Conservation (phyloP, 1,284 basidiomycete species). For the Pseudozyma flocculosa region DNA sequence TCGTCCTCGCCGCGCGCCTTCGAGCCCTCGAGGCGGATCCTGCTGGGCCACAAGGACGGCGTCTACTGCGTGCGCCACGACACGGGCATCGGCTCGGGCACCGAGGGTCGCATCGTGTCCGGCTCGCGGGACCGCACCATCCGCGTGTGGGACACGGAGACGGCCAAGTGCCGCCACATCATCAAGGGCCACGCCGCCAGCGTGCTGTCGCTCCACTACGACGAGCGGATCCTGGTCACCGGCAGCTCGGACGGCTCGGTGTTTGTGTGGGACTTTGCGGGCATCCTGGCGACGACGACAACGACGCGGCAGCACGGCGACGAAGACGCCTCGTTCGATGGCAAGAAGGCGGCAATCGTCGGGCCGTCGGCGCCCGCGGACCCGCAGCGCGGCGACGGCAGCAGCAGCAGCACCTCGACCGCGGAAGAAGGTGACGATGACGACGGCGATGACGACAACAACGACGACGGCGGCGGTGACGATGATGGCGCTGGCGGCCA, state of each 20-base stretch:
- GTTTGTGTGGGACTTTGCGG: conserved; percentile 43
- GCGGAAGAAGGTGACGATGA: no score
- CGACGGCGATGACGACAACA: no score
- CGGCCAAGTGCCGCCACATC: conserved; percentile 26
- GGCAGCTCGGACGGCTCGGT: conserved; percentile 40
- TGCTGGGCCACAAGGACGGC: conserved; percentile 39
- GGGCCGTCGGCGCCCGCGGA: no score
- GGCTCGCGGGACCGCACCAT: conserved; percentile 43
- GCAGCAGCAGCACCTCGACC: no score
- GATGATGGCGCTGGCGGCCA: conserved; percentile 5
- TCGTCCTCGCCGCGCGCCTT: conserved; percentile 4
- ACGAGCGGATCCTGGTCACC: conserved; percentile 38
- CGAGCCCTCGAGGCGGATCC: conserved; percentile 24
- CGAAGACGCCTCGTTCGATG: no score
- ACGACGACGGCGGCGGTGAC: background rate
- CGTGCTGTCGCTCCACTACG: conserved; percentile 45
- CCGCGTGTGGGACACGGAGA: conserved; percentile 43
- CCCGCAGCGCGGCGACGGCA: no score
- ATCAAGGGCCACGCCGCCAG: conserved; percentile 38
- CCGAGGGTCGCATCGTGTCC: conserved; percentile 30
- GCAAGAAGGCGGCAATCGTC: no score
- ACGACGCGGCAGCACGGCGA: no score
- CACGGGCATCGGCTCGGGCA: conserved; percentile 30
- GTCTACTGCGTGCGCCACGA: conserved; percentile 47
- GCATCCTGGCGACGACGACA: conserved; percentile 11